Evolutionary conservation across 148 eudicot species (phyloP).

Genomic region (Salicornia ramosissima): DNA sequence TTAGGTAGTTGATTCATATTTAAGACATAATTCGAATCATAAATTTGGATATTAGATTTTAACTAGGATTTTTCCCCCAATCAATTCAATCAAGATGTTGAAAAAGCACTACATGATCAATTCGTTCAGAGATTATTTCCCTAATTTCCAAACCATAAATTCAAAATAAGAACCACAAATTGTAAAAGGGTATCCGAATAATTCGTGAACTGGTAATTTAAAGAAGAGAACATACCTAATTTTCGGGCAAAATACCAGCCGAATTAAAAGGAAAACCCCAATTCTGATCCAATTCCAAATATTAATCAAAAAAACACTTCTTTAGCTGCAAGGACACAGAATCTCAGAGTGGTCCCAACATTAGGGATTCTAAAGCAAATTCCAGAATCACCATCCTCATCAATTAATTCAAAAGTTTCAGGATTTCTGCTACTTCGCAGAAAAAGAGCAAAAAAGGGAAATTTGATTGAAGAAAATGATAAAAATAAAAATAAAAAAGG

Average conservation of each 20-base stretch:
- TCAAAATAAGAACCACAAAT: neutral
- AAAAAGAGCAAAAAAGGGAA: neutral
- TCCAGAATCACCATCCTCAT: neutral
- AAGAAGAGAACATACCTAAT: neutral
- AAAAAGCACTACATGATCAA: neutral
- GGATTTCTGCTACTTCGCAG: neutral
- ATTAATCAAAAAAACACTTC: neutral
- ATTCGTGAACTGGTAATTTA: neutral
- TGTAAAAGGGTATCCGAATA: neutral
- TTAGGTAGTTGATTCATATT: too few relatives aligned
- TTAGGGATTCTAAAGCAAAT: neutral
- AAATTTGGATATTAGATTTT: too few relatives aligned
- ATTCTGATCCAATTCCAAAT: neutral
- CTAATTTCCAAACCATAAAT: neutral
- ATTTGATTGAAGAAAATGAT: neutral
- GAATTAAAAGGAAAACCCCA: neutral
- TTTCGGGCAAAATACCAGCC: neutral
- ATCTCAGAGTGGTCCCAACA: neutral
- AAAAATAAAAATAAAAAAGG: neutral
- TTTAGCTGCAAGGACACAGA: neutral
- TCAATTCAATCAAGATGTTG: neutral
- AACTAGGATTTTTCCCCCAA: neutral
- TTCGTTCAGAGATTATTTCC: neutral
- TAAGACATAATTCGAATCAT: too few relatives aligned
- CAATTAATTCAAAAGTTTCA: neutral